Conservation (phyloP, 257 asterid species). For the Voacanga thouarsii region DNA sequence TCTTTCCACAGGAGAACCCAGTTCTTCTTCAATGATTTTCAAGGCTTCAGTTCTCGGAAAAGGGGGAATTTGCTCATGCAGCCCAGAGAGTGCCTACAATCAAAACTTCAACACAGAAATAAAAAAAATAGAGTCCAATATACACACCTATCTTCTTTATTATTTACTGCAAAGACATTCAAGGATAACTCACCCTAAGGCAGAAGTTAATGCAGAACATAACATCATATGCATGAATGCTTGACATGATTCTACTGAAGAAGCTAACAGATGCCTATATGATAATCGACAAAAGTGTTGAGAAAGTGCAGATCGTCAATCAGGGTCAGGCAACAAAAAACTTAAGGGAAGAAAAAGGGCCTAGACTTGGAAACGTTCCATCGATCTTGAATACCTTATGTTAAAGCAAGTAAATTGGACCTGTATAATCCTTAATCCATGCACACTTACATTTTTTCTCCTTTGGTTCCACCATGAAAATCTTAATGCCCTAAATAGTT, state of each 20-base stretch:
- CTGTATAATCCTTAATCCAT: neutral
- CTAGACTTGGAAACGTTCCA: neutral
- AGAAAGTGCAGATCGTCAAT: neutral
- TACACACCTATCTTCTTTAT: neutral
- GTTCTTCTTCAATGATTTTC: constrained; percentile 86
- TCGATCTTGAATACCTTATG: neutral
- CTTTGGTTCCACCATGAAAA: too few relatives aligned
- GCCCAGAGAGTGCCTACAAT: constrained; percentile 90
- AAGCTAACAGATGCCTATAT: neutral
- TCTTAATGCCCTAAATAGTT: neutral
- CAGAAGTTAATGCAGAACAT: neutral
- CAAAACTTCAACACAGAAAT: constrained; percentile 38
- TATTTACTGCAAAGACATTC: neutral
- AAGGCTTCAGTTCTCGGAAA: constrained; percentile 75
- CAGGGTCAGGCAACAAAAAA: neutral
- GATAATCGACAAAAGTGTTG: neutral
- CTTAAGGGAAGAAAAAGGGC: neutral
- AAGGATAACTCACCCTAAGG: neutral
- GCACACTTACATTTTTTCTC: neutral
- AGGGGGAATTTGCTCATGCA: constrained; percentile 91
- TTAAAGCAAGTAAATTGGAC: neutral
- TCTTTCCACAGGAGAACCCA: constrained; percentile 64
- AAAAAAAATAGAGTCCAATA: constrained; percentile 17
- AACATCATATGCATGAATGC: neutral
- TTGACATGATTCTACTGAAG: neutral